Conservation (phyloP, 2,329 filamentous ascomycete species). For the Aureobasidium uvarum region DNA sequence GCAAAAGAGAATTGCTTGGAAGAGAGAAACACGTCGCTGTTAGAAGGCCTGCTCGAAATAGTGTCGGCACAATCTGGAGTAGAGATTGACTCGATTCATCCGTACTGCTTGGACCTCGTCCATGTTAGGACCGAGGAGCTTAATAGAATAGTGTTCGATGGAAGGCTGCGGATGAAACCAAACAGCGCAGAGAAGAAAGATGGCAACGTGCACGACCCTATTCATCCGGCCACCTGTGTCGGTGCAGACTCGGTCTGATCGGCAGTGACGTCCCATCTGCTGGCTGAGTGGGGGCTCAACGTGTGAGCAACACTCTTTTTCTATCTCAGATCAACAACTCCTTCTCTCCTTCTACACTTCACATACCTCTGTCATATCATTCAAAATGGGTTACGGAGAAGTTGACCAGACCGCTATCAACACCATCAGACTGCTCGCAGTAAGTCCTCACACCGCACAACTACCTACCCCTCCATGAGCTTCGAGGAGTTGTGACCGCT, state of each 20-base stretch:
- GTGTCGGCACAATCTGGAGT: background rate
- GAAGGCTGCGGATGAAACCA: background rate
- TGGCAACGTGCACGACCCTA: background rate
- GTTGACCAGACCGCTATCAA: conserved; percentile 90
- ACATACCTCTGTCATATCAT: conserved; percentile 21
- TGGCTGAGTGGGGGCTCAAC: conserved; percentile 24
- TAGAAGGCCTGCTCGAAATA: background rate
- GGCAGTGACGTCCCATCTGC: background rate
- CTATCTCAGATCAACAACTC: conserved; percentile 24
- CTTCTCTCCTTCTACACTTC: conserved; percentile 25
- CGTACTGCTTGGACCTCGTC: background rate
- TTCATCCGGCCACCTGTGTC: too few relatives aligned
- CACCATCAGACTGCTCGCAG: conserved; percentile 94
- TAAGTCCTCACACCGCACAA: conserved; percentile 54
- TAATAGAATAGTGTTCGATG: background rate
- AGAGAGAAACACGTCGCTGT: background rate
- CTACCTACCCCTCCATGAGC: conserved; percentile 35
- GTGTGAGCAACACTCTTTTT: conserved; percentile 8
- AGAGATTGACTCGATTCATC: background rate
- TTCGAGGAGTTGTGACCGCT: background rate
- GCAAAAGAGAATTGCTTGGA: background rate
- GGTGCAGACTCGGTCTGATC: background rate
- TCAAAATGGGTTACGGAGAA: conserved; percentile 81
- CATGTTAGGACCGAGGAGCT: background rate
- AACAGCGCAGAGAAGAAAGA: background rate